Percentiles rank a stretch among this genome's conserved stretches.
These are phyloP conservation scores for Punctularia strigosozonata DNA, from an alignment of 768 basidiomycete genomes.

Conservation along the genomic window DNA sequence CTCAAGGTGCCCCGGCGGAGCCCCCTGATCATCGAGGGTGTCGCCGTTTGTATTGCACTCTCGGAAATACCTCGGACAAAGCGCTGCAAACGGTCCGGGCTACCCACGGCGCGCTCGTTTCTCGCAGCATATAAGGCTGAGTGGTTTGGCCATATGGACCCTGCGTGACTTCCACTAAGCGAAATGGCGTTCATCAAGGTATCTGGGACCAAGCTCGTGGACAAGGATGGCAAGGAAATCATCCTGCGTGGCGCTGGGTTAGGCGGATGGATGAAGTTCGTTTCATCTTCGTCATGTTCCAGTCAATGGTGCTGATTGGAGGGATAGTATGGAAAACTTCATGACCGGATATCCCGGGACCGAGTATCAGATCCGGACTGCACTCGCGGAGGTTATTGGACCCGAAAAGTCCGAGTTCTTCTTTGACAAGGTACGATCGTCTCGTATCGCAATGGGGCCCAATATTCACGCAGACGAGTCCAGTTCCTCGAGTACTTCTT, in stretches of 20 bases:
- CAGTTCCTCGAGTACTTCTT: conserved; percentile 84
- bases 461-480: not conserved
- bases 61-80: no score
- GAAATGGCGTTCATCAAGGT: conserved; percentile 44
- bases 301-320: conserved; percentile 1
- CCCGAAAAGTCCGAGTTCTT: conserved; percentile 60
- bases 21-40: no score
- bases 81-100: no score
- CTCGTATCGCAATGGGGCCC: no score
- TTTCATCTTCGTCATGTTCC: conserved; percentile 8
- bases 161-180: not conserved
- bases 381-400: conserved; percentile 55
- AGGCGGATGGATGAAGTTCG: conserved; percentile 82
- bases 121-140: no score
- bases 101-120: no score
- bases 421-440: conserved; percentile 68
- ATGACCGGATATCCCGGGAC: conserved; percentile 73
- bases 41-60: no score
- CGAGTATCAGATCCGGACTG: conserved; percentile 66
- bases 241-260: conserved; percentile 65
- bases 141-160: no score
- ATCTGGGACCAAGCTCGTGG: conserved; percentile 47
- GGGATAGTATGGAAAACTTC: conserved; percentile 61
- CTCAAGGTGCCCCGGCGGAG: no score
- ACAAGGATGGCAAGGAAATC: conserved; percentile 42